Conservation (phyloP, 2,329 filamentous ascomycete species). For the Botryotinia calthae region DNA sequence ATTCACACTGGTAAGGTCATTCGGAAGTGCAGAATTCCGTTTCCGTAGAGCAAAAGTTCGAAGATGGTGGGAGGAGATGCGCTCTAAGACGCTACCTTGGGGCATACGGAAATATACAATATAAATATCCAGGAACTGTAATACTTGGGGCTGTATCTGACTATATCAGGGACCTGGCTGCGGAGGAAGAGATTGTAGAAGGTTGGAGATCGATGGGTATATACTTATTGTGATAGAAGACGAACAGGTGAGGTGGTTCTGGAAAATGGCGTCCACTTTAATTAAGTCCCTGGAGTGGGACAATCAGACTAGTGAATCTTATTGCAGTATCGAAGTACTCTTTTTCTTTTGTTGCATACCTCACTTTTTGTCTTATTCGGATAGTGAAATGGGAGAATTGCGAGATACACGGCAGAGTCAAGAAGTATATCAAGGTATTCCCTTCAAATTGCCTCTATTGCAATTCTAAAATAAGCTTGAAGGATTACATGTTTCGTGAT, state of each 20-base stretch:
- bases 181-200: too few relatives aligned
- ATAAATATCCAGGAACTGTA: neutral
- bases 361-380: neutral
- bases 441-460: neutral
- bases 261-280: too few relatives aligned
- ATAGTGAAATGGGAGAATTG: neutral
- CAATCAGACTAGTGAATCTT: neutral
- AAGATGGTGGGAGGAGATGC: neutral
- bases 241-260: accelerated
- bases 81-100: neutral
- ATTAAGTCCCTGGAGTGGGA: neutral
- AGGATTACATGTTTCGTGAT: neutral
- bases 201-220: neutral
- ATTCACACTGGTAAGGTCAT: neutral
- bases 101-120: neutral
- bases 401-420: neutral
- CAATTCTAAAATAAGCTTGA: accelerated
- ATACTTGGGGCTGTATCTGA: neutral
- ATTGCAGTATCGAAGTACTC: accelerated
- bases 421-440: neutral
- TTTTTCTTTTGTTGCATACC: too few relatives aligned
- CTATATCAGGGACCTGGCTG: neutral
- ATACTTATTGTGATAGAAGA: neutral
- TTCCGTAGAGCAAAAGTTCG: neutral
- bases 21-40: neutral